A percentile compares a stretch with the other conserved stretches of the same genome.
Conservation (phyloP, 2,329 filamentous ascomycete species). For the Arthrinium phaeospermum region DNA sequence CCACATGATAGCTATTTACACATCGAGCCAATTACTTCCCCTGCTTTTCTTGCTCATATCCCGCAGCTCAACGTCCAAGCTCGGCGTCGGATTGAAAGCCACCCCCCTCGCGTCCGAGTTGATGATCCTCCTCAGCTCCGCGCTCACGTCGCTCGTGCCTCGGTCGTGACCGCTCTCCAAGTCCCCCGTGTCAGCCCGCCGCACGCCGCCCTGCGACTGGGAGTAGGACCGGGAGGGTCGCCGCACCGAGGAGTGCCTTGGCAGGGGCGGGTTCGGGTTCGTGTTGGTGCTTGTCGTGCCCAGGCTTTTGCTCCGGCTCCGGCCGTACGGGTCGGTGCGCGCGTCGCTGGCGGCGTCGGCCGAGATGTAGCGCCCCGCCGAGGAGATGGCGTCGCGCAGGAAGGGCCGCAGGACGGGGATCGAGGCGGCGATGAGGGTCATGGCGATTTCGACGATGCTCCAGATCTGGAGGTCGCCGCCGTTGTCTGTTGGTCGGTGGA, state of each 20-base stretch:
- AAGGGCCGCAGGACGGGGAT: constrained; percentile 40
- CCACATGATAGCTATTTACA: not conserved
- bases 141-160: not conserved
- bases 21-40: not conserved
- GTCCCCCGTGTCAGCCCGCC: too few species aligned
- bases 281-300: not conserved
- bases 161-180: not conserved
- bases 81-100: not conserved
- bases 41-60: not conserved
- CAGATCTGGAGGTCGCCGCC: constrained; percentile 34
- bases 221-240: not conserved
- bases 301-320: not conserved
- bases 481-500: constrained; percentile 21
- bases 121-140: not conserved
- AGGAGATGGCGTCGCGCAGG: constrained; percentile 28
- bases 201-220: too few species aligned
- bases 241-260: not conserved
- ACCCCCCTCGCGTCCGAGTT: not conserved
- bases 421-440: constrained; percentile 38
- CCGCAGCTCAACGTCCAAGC: not conserved
- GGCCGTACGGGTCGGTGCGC: not conserved
- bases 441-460: constrained; percentile 35
- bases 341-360: not conserved
- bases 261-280: not conserved
- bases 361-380: constrained; percentile 37